These are phyloP conservation scores for Backusella psychrophila DNA, from an alignment of 192 early-diverging fungal species.

Conservation along the genomic window DNA sequence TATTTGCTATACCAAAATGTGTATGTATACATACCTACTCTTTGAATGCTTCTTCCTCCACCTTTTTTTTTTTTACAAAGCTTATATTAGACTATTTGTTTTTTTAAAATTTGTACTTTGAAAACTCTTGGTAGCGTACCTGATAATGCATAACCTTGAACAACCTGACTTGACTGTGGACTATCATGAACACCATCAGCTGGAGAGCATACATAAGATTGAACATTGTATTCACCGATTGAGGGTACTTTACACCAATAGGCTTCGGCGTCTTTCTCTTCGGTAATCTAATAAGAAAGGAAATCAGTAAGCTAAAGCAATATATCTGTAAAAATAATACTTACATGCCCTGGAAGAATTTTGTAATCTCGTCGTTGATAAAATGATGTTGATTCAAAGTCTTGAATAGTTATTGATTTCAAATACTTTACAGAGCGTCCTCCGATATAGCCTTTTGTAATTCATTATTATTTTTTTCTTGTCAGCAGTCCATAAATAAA, in stretches of 20 bases:
- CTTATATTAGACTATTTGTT: not conserved
- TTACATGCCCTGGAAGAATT: slow-evolving; percentile 72
- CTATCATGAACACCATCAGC: slow-evolving; percentile 48
- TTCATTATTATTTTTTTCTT: not conserved
- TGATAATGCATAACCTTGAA: slow-evolving; percentile 77
- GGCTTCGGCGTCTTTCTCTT: slow-evolving; percentile 38
- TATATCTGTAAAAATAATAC: slow-evolving; percentile 24
- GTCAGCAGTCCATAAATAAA: not conserved
- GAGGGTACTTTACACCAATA: slow-evolving; percentile 56
- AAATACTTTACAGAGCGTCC: slow-evolving; percentile 93
- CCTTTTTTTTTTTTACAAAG: slow-evolving; percentile 37
- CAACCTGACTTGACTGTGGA: slow-evolving; percentile 35
- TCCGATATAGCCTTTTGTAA: slow-evolving; percentile 67
- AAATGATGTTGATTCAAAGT: slow-evolving; percentile 63
- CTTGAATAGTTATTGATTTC: slow-evolving; percentile 62
- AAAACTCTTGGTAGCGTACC: slow-evolving; percentile 17
- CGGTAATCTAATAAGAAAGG: slow-evolving; percentile 18
- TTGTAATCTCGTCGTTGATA: slow-evolving; percentile 84
- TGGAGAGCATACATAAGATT: slow-evolving; percentile 75
- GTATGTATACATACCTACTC: slow-evolving; percentile 50
- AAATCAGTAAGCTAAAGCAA: slow-evolving; percentile 8
- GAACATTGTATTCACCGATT: slow-evolving; percentile 76
- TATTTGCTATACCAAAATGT: slow-evolving; percentile 16
- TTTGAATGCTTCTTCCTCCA: slow-evolving; percentile 75
- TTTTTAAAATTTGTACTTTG: not conserved